Percentiles rank a stretch among this genome's conserved stretches.
These are phyloP conservation scores for Chaetomidium leptoderma DNA, from an alignment of 495 filamentous ascomycete genomes.

Conservation along the genomic window DNA sequence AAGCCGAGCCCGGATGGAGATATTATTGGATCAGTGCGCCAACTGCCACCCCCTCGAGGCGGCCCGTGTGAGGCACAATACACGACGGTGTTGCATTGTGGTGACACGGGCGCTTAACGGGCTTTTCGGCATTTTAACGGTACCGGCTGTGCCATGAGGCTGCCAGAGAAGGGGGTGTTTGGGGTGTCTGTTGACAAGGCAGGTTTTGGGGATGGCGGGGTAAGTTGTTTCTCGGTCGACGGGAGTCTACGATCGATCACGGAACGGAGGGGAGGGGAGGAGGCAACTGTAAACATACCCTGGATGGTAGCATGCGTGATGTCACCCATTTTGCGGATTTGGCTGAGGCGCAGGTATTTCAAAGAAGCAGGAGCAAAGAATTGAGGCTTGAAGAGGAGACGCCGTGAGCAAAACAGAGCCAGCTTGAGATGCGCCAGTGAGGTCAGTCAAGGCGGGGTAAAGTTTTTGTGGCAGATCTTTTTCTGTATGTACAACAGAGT, in stretches of 20 bases:
- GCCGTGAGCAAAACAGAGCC: conserved; percentile 22
- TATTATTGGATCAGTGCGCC: not conserved
- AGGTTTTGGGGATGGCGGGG: conserved; percentile 24
- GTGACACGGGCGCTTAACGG: not conserved
- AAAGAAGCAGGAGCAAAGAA: conserved; percentile 2
- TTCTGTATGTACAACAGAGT: too few relatives aligned
- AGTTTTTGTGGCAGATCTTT: not conserved
- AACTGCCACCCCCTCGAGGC: not conserved
- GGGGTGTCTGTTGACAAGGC: not conserved
- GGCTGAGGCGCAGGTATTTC: conserved; percentile 14
- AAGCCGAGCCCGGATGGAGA: not conserved
- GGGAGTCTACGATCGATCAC: not conserved
- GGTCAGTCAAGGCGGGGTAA: conserved; percentile 10
- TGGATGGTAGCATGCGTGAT: conserved; percentile 36
- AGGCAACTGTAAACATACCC: conserved; percentile 24
- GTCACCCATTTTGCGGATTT: conserved; percentile 31
- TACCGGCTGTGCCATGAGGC: not conserved
- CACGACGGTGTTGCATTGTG: not conserved
- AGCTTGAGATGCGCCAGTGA: conserved; percentile 13
- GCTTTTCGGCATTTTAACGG: not conserved
- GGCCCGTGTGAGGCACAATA: conserved; percentile 1
- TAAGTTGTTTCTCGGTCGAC: not conserved
- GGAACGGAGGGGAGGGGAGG: conserved; percentile 7
- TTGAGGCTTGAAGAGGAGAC: conserved; percentile 22
- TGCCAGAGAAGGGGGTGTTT: not conserved